A percentile compares a stretch with the other conserved stretches of the same genome.
phyloP scores from a whole-genome alignment of 1,139 yeast genomes.

The Debaryomyces sp. region DNA sequence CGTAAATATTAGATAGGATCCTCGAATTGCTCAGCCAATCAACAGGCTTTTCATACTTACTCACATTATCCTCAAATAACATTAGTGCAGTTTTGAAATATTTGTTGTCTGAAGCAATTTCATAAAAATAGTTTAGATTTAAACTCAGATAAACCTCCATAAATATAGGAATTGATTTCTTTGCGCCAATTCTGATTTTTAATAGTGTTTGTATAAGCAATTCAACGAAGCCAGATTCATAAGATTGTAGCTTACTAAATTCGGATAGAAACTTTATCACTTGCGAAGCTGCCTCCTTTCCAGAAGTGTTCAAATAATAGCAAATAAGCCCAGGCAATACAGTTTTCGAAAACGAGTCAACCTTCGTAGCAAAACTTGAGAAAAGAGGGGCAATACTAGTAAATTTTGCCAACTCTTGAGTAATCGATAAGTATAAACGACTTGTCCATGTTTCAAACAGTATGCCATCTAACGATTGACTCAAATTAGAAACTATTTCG shows the following conservation, averaged over 20 bases:
- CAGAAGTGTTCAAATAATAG: conserved; percentile 21
- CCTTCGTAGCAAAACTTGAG: conserved; percentile 26
- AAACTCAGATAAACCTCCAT: conserved; percentile 35
- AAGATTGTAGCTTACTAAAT: conserved; percentile 12
- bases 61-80: conserved; percentile 54
- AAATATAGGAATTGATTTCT: conserved; percentile 33
- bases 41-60: conserved; percentile 10
- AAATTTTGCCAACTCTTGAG: conserved; percentile 31
- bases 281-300: conserved; percentile 14
- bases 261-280: conserved; percentile 14
- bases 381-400: conserved; percentile 28
- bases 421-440: conserved; percentile 33
- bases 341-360: conserved; percentile 23
- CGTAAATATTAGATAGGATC: conserved; percentile 44
- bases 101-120: conserved; percentile 37
- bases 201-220: conserved; percentile 43
- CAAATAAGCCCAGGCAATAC: conserved; percentile 29
- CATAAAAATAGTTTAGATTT: conserved; percentile 31
- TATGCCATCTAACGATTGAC: conserved; percentile 3
- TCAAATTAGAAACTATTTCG: conserved; percentile 16
- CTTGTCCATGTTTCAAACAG: conserved; percentile 31
- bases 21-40: conserved; percentile 17
- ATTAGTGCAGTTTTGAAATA: conserved; percentile 52
- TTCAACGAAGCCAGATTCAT: conserved; percentile 17
- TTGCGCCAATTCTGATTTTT: conserved; percentile 48